These are phyloP conservation scores for Nicotiana benthamiana DNA, from an alignment of 257 asterid species.

Conservation along the genomic window DNA sequence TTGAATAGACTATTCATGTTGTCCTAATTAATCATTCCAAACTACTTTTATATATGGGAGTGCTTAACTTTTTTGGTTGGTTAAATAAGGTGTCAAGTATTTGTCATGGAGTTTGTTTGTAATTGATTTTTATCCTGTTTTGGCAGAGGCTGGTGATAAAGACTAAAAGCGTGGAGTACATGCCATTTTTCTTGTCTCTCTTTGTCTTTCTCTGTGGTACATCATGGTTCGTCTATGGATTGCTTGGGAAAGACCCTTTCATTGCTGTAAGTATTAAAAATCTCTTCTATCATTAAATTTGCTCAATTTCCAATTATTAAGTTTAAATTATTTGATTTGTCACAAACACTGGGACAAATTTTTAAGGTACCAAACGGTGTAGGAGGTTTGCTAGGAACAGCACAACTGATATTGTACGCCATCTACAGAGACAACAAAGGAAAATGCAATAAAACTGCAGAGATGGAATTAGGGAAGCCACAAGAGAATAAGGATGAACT, in stretches of 20 bases:
- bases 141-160: constrained; percentile 69
- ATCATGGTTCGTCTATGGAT: constrained; percentile 69
- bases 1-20: background rate
- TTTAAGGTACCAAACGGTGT: constrained; percentile 70
- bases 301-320: too few relatives aligned
- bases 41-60: background rate
- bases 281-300: too few relatives aligned
- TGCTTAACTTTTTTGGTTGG: background rate
- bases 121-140: background rate
- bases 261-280: constrained; percentile 36
- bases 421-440: constrained; percentile 44
- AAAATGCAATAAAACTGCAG: constrained; percentile 18
- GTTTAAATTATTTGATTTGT: background rate
- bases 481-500: background rate
- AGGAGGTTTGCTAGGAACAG: constrained; percentile 56
- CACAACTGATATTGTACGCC: constrained; percentile 52
- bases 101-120: background rate
- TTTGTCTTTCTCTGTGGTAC: constrained; percentile 70
- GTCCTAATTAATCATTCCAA: background rate
- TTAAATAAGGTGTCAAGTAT: background rate
- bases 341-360: constrained; percentile 1
- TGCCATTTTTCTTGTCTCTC: constrained; percentile 70
- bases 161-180: constrained; percentile 73
- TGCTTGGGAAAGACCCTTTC: constrained; percentile 61
- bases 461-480: constrained; percentile 31